Percentiles rank a stretch among this genome's conserved stretches.
These are phyloP conservation scores for Akanthomyces uredinophilus DNA, from an alignment of 2,329 filamentous ascomycete species.

Conservation along the genomic window DNA sequence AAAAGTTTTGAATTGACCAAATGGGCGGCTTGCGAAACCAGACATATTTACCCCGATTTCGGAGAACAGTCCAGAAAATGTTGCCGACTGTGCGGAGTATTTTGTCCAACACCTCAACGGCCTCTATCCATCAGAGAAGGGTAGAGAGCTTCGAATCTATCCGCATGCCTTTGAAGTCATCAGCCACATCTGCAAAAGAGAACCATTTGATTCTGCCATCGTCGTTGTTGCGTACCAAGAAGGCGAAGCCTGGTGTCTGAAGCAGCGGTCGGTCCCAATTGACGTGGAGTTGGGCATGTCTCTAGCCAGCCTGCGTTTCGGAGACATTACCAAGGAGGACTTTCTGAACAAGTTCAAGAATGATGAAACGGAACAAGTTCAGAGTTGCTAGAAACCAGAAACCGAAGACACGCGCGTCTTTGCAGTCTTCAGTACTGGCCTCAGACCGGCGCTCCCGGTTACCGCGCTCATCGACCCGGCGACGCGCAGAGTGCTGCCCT, in stretches of 20 bases:
- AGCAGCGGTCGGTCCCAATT: no score
- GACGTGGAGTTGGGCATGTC: no score
- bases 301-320: no score
- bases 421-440: not conserved
- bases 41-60: not conserved
- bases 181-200: no score
- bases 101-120: not conserved
- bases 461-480: not conserved
- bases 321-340: no score
- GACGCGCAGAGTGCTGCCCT: not conserved
- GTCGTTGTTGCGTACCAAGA: no score
- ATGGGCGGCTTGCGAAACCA: not conserved
- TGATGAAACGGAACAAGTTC: not conserved
- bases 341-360: no score
- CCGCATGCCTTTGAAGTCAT: no score
- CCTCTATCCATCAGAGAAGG: not conserved
- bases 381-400: not conserved
- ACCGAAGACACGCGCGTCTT: not conserved
- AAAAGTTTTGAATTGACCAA: not conserved
- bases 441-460: not conserved
- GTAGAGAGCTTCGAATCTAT: no score
- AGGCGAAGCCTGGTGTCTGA: no score
- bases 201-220: no score
- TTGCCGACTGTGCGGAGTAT: not conserved
- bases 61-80: not conserved